These are phyloP conservation scores for Hevea brasiliensis DNA, from an alignment of 345 rosid genomes.

Conservation along the genomic window DNA sequence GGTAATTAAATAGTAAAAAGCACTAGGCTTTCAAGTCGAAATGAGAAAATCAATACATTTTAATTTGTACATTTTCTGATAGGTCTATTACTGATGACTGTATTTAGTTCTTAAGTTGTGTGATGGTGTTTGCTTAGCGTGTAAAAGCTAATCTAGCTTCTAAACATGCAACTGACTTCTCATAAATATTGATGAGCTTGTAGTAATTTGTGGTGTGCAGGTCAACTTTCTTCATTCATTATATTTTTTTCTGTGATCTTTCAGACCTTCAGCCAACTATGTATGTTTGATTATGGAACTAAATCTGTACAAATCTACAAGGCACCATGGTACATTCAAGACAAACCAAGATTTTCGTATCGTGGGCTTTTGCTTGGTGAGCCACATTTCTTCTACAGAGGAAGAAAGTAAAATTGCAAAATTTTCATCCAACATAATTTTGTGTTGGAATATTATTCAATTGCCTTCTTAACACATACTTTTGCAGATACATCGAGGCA, in stretches of 20 bases:
- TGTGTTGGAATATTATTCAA: slow-evolving; percentile 2
- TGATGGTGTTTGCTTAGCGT: slow-evolving; percentile 13
- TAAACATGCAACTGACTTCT: not conserved
- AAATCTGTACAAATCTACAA: slow-evolving; percentile 65
- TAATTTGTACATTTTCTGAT: not conserved
- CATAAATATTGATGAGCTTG: not conserved
- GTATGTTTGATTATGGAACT: slow-evolving; percentile 66
- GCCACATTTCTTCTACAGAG: slow-evolving; percentile 7
- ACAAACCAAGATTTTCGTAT: slow-evolving; percentile 73
- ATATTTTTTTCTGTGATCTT: slow-evolving; percentile 17
- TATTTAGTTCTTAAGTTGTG: not conserved
- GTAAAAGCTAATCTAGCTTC: not conserved
- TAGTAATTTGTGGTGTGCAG: not conserved
- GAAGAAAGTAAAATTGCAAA: not conserved
- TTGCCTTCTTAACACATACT: not conserved
- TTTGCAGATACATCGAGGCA: slow-evolving; percentile 94
- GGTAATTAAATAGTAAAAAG: not conserved
- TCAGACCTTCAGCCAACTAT: slow-evolving; percentile 93
- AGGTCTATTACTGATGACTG: not conserved
- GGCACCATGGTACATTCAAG: slow-evolving; percentile 89
- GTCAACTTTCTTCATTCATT: not conserved
- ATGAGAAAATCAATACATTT: not conserved
- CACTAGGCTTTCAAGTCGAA: not conserved
- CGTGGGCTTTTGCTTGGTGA: slow-evolving; percentile 86
- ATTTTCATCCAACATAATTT: not conserved